A percentile compares a stretch with the other conserved stretches of the same genome.
phyloP scores from a whole-genome alignment of 1,139 yeast species.

The Lodderomyces elongisporus region DNA sequence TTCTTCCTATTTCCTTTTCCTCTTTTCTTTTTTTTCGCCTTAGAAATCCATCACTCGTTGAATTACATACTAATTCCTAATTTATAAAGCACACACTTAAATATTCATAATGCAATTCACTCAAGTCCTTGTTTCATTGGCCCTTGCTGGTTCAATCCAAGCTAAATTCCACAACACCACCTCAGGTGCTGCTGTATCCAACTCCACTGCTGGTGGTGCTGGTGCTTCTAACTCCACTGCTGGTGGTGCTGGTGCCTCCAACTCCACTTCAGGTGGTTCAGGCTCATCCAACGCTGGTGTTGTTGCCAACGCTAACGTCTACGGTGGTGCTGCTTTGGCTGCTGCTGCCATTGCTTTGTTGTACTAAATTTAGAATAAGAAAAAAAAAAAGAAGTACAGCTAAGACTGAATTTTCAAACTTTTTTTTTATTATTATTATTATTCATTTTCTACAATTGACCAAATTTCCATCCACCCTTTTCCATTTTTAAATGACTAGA shows the following conservation, averaged over 20 bases:
- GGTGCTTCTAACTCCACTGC: slow-evolving; percentile 6
- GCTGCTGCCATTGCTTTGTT: slow-evolving; percentile 54
- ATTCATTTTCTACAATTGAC: too few species aligned
- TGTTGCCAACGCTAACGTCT: slow-evolving; percentile 46
- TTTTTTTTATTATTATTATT: neutral
- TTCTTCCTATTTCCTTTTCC: too few species aligned
- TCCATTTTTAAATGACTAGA: too few species aligned
- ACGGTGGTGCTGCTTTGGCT: slow-evolving; percentile 67
- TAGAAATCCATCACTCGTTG: neutral
- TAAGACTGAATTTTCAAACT: neutral
- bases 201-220: slow-evolving; percentile 9
- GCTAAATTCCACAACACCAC: slow-evolving; percentile 11
- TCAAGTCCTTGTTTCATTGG: slow-evolving; percentile 11
- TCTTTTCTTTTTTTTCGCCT: slow-evolving; percentile 3
- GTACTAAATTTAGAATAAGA: slow-evolving; percentile 6
- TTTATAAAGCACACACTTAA: slow-evolving; percentile 1
- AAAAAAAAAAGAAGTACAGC: neutral
- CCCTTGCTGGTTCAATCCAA: slow-evolving; percentile 12
- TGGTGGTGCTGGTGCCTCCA: slow-evolving; percentile 7
- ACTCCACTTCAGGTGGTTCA: slow-evolving; percentile 6
- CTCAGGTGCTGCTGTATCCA: slow-evolving; percentile 6
- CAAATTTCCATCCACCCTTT: too few species aligned
- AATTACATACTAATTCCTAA: too few species aligned
- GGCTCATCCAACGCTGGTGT: slow-evolving; percentile 13
- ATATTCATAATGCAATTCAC: slow-evolving; percentile 11